phyloP scores from a whole-genome alignment of 768 basidiomycete species.

The Leccinum pellstonianum region DNA sequence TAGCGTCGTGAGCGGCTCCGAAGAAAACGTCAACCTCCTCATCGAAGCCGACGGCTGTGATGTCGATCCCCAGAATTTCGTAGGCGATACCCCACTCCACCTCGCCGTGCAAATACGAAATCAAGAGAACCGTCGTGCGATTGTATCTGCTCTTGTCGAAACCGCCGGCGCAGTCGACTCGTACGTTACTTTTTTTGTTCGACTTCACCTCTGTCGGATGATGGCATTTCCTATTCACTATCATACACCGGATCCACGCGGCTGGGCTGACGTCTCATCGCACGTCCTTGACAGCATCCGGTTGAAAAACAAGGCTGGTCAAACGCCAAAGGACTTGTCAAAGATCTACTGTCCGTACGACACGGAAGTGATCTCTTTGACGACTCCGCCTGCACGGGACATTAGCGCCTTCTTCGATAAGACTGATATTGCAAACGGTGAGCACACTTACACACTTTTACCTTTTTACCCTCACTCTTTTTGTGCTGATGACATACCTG shows the following conservation, averaged over 20 bases:
- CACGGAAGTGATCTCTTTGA: constrained; percentile 16
- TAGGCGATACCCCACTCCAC: constrained; percentile 30
- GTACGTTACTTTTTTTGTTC: constrained; percentile 12
- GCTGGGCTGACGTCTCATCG: not conserved
- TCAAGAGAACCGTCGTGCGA: constrained; percentile 12
- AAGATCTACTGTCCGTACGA: constrained; percentile 22
- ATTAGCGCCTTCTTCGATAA: constrained; percentile 8
- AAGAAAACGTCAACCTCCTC: constrained; percentile 23
- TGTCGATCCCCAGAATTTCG: constrained; percentile 26
- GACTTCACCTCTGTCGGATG: not conserved
- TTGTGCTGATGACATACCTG: not conserved
- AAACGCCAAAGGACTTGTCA: constrained; percentile 26
- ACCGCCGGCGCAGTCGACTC: constrained; percentile 25
- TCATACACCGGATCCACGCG: not conserved
- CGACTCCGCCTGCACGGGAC: constrained; percentile 20
- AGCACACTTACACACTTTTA: not conserved
- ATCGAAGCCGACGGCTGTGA: constrained; percentile 30
- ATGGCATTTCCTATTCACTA: not conserved
- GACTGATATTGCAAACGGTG: constrained; percentile 23
- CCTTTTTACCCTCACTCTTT: not conserved
- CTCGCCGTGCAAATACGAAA: constrained; percentile 25
- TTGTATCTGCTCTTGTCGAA: constrained; percentile 26
- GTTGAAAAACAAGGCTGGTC: constrained; percentile 26
- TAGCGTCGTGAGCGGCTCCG: constrained; percentile 18
- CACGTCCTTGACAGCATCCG: constrained; percentile 18